Percentiles rank a stretch among this genome's conserved stretches.
Evolutionary conservation across 1,139 yeast genomes (phyloP).

Genomic region (Kurtzmaniella quercitrusa): DNA sequence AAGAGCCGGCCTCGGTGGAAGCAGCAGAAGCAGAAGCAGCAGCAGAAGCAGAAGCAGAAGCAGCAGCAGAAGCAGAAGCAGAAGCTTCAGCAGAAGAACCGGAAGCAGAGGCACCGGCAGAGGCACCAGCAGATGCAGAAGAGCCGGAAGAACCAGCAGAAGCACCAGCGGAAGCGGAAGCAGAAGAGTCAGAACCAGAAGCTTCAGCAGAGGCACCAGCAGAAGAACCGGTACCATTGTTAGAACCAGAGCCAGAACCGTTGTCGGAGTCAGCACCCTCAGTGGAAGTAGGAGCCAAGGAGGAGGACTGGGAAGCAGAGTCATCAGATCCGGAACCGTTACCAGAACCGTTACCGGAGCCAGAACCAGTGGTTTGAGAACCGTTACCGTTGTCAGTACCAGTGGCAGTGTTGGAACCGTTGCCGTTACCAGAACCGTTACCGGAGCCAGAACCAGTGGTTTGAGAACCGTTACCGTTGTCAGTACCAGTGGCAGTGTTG

Average conservation of each 20-base stretch:
- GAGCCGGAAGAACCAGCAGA: neutral
- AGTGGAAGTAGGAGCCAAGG: neutral
- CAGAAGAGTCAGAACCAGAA: too few species aligned
- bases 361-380: slow-evolving; percentile 7
- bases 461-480: neutral
- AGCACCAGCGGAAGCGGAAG: neutral
- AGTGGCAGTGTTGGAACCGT: slow-evolving; percentile 1
- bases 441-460: neutral
- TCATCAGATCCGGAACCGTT: slow-evolving; percentile 8
- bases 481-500: neutral
- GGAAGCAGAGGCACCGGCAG: slow-evolving; percentile 1
- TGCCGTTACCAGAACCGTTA: neutral
- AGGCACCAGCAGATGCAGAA: neutral
- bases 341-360: slow-evolving; percentile 16
- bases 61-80: neutral
- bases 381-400: slow-evolving; percentile 8
- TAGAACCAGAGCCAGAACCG: slow-evolving; percentile 3
- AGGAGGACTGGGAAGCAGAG: neutral
- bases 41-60: neutral
- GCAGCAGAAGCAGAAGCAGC: neutral
- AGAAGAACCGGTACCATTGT: neutral
- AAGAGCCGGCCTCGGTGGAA: neutral
- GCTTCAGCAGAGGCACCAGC: too few species aligned
- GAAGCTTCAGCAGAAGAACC: neutral
- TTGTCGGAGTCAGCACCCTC: neutral